Evolutionary conservation across 75 land plant species (phyloP).

Genomic region (Pseudotsuga menziesii): DNA sequence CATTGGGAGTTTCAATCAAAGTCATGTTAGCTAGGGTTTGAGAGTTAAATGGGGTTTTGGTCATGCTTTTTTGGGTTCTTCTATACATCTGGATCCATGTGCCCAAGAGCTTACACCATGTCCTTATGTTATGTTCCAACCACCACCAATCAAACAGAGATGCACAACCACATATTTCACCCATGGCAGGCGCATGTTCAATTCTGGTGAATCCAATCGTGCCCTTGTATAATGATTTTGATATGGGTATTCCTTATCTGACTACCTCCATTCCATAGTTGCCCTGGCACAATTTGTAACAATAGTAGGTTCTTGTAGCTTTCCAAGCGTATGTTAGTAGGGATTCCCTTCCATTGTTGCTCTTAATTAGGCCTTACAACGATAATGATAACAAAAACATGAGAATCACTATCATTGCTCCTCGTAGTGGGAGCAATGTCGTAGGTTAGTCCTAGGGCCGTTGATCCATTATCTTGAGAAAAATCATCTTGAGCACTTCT

Average conservation of each 20-base stretch:
- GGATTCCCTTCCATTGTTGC: neutral
- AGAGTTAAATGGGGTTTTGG: neutral
- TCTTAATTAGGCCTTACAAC: neutral
- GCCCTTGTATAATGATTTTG: neutral
- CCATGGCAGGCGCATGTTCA: neutral
- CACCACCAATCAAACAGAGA: slow-evolving; percentile 6
- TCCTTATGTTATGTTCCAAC: slow-evolving; percentile 13
- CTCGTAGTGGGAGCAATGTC: slow-evolving; percentile 10
- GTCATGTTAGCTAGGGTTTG: no score
- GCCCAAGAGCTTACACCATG: slow-evolving; percentile 51
- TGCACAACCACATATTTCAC: neutral
- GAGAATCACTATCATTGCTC: neutral
- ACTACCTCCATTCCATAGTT: neutral
- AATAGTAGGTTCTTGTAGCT: neutral
- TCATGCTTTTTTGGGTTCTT: neutral
- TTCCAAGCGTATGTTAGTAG: neutral
- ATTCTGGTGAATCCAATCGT: neutral
- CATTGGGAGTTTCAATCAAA: no score
- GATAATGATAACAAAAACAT: neutral
- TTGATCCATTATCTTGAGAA: no score
- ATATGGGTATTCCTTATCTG: neutral
- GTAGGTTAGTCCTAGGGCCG: no score
- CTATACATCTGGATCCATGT: slow-evolving; percentile 36
- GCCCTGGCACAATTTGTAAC: neutral
- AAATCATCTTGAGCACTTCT: no score